Base-by-base conservation (phyloP, 1,284 basidiomycete species). In the Heimioporus retisporus region DNA sequence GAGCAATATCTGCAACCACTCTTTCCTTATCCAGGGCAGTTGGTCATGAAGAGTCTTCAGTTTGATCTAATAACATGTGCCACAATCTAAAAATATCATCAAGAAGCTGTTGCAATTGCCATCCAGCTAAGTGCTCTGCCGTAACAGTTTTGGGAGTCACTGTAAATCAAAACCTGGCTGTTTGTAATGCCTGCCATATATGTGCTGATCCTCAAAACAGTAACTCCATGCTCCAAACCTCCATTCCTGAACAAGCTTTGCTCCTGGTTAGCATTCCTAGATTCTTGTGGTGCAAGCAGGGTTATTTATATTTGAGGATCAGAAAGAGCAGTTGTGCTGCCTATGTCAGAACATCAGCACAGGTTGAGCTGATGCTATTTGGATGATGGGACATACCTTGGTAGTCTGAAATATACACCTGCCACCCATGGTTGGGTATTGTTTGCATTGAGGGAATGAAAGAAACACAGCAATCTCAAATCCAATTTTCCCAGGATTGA, bases 261-360 rank as follows among this genome's bases (percentile, higher is more conserved):
- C 5, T 42, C 55, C 35, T 43, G 35, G 35, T 40, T 57, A 13
- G 43, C 40, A 43, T 57, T 28, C 31, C 55, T 55, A 28, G 19
- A 42, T 16, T 18, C 21, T 55, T 8, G 18, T 42, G 15, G 35
- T 18, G 44, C 56, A 44, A 44, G 44, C 42, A 21, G 56, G 43
- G 43, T 40, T 8, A 43, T 58, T 15, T 44, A 43, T 15, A 58
- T 58, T 46, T 58, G 56, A 58, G 56, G 56, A 25, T 58, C 42
- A 25, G 43, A 44, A 44, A 58, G 21, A 46, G 44, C 8, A 2
- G 23, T 25, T 1, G 56, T 44, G 43, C 42, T 40, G 25, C 56
- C 42, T 58, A 46, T 23, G 25, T 51, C 19, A 51, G 50, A 51
- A 51, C n/a, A 23, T 51, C 25, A 51, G 50, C 50, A 51, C n/a